Base-by-base conservation (phyloP, 257 asterid genomes). In the Striga asiatica region DNA sequence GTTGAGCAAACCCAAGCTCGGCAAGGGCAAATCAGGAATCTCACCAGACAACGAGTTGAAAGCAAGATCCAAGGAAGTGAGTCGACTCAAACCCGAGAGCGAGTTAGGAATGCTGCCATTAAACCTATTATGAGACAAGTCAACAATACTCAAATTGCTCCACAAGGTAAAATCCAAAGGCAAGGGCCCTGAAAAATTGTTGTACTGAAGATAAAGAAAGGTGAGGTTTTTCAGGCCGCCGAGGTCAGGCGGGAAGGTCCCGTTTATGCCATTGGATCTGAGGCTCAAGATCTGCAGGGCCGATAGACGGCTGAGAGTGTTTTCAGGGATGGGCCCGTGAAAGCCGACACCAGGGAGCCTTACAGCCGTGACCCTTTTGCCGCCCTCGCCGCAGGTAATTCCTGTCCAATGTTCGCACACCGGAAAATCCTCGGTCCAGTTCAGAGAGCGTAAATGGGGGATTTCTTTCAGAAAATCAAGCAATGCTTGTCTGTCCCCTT, bases 251-350 rank as follows among this genome's bases (percentile, higher is more conserved):
- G 95, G 95, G 54, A 86, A 78, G 7, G 66, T 59, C 13, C 94
- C 94, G 62, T 32, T 75, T 21, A 83, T 82, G 60, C 74, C 78
- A 66, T 86, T 86, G 77, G 94, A 83, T 76, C 95, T 83, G 55
- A 86, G 84, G 73, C 95, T 86, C 85, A 86, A 78, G 82, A 83
- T 81, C 77, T 84, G 92, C 79, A 88, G 67, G 29, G 86, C 88
- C n/a, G 95, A 74, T 42, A 88, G 71, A 2, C 93, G 76, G 77
- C 84, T 65, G 18, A 84, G 61, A 0, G 95, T 80, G 50, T 80
- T 70, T 7, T 17, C 17, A 3, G 97, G 97, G 60, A 88, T 75
- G 9, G 91, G 84, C 29, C 97, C 97, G 46, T 72, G 80, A 62
- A 88, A 76, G 4, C 97, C 94, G 11, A 84, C 75, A 42, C 94